phyloP scores from a whole-genome alignment of 805 yeast species.

The Lipomyces mesembrius region DNA sequence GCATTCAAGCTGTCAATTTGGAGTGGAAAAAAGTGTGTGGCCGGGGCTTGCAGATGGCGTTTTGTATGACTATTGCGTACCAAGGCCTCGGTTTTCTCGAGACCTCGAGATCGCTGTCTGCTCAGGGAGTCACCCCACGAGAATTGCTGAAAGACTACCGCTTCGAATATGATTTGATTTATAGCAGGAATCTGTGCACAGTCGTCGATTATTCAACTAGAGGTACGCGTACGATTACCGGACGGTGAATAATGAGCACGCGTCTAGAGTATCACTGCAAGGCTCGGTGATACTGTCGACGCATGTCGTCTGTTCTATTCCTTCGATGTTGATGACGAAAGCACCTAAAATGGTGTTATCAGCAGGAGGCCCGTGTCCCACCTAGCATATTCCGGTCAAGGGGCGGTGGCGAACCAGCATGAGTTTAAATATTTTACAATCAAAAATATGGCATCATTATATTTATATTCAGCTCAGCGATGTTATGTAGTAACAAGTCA shows the following conservation, averaged over 20 bases:
- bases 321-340: not conserved
- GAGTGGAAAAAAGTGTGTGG: not conserved
- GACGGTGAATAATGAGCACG: not conserved
- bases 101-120: not conserved
- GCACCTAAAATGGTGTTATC: not conserved
- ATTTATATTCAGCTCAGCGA: not conserved
- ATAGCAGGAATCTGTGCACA: not conserved
- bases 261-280: not conserved
- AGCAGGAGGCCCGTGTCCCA: constrained; percentile 2
- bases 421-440: not conserved
- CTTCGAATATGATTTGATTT: not conserved
- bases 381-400: not conserved
- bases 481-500: too few relatives aligned
- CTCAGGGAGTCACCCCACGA: not conserved
- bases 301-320: not conserved
- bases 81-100: not conserved
- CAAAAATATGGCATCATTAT: not conserved
- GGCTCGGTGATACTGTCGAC: not conserved
- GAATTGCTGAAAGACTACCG: not conserved
- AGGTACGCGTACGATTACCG: too few relatives aligned
- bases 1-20: constrained; percentile 7
- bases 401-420: not conserved
- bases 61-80: not conserved
- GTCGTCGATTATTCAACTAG: too few relatives aligned
- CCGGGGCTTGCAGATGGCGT: not conserved